phyloP scores from a whole-genome alignment of 2,329 filamentous ascomycete genomes.

The Paecilomyces sp. region DNA sequence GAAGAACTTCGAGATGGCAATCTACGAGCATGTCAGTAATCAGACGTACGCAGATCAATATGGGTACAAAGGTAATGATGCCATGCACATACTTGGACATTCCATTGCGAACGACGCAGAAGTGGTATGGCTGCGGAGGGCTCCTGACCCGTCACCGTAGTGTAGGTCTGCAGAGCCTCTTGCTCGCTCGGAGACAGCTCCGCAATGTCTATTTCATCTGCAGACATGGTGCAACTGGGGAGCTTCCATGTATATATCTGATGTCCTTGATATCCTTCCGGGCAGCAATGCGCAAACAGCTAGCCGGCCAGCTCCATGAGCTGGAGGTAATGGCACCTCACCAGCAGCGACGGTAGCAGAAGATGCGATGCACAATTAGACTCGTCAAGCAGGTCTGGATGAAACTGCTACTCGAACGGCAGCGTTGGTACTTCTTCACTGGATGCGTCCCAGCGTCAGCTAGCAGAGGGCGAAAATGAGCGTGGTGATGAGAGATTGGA shows the following conservation, averaged over 20 bases:
- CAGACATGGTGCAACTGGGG: constrained; percentile 33
- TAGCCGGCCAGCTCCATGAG: background rate
- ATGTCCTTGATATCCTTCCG: background rate
- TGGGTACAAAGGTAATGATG: background rate
- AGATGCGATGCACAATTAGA: background rate
- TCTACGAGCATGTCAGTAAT: constrained; percentile 45
- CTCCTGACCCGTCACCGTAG: constrained; percentile 78
- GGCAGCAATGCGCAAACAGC: background rate
- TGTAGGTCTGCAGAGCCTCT: constrained; percentile 79
- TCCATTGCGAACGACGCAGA: constrained; percentile 86
- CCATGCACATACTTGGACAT: constrained; percentile 63
- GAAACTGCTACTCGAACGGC: background rate
- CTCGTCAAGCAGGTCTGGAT: background rate
- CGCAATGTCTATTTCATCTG: constrained; percentile 45
- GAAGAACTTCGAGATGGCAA: constrained; percentile 95
- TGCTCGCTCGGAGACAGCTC: constrained; percentile 73
- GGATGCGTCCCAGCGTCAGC: background rate
- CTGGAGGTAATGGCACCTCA: background rate
- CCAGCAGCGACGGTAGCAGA: background rate
- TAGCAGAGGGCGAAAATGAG: background rate
- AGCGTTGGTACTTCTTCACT: background rate
- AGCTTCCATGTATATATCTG: background rate
- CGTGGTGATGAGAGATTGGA: background rate
- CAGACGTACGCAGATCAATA: background rate
- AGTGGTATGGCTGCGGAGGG: constrained; percentile 68